phyloP scores from a whole-genome alignment of 371 early-diverging fungal genomes.

The Mucor mucedo region DNA sequence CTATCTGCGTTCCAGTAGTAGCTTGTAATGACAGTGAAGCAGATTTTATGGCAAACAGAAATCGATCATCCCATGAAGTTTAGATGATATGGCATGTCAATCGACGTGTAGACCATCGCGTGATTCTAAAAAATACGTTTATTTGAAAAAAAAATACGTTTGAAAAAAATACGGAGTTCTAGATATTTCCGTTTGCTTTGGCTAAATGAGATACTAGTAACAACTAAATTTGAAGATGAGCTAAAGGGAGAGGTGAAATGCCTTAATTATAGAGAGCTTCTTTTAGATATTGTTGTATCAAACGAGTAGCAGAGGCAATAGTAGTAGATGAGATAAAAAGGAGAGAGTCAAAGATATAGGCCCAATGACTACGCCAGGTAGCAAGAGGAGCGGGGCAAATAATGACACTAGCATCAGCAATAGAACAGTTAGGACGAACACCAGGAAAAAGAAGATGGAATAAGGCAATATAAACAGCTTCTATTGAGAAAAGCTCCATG shows the following conservation, averaged over 20 bases:
- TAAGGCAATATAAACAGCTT: conserved; percentile 18
- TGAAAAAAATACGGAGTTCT: too few relatives aligned
- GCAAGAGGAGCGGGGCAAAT: conserved; percentile 16
- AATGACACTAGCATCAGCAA: conserved; percentile 15
- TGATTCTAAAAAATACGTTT: too few relatives aligned
- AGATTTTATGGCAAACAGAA: too few relatives aligned
- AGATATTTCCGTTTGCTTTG: too few relatives aligned
- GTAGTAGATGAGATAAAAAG: conserved; percentile 20
- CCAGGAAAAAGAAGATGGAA: conserved; percentile 19
- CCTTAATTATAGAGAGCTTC: conserved; percentile 23
- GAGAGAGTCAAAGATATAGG: conserved; percentile 15
- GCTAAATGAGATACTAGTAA: conserved; percentile 17
- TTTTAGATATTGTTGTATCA: conserved; percentile 17
- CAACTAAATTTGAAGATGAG: conserved; percentile 21
- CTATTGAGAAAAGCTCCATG: conserved; percentile 18
- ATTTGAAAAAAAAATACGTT: too few relatives aligned
- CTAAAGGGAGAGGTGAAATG: conserved; percentile 21
- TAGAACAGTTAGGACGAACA: conserved; percentile 21
- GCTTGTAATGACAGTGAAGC: too few relatives aligned
- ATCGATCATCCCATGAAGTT: too few relatives aligned
- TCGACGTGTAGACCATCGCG: too few relatives aligned
- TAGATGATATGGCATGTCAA: too few relatives aligned
- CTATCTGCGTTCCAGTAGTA: too few relatives aligned
- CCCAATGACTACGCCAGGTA: conserved; percentile 22
- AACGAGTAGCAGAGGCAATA: conserved; percentile 17